Percentiles rank a stretch among this genome's conserved stretches.
Evolutionary conservation across 164 flowering plant species (phyloP).

Genomic region (Echeveria elegans): DNA sequence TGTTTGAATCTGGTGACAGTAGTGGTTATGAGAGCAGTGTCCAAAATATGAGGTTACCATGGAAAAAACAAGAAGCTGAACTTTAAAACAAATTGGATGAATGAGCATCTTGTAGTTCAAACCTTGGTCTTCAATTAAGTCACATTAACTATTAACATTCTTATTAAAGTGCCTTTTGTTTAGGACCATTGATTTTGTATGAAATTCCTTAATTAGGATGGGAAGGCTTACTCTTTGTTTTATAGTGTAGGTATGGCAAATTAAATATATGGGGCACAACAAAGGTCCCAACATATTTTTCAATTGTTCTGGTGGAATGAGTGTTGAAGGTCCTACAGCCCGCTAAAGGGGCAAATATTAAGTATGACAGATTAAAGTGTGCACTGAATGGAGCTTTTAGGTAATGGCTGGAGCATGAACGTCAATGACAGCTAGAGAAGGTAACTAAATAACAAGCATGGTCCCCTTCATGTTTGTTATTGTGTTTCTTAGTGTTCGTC

Average conservation of each 20-base stretch:
- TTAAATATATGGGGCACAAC: neutral
- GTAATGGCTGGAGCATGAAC: conserved; percentile 3
- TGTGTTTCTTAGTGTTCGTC: neutral
- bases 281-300: conserved; percentile 1
- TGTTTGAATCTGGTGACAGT: conserved; percentile 62
- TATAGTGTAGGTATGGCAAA: neutral
- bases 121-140: neutral
- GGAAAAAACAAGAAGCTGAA: conserved; percentile 36
- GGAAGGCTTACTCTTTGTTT: neutral
- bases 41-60: conserved; percentile 27
- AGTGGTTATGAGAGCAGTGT: conserved; percentile 65
- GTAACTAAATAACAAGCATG: conserved; percentile 5
- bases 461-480: neutral
- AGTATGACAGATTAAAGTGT: neutral
- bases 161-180: neutral
- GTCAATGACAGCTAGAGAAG: conserved; percentile 4
- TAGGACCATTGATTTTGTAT: neutral
- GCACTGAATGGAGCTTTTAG: conserved; percentile 1
- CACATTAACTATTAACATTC: neutral
- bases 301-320: neutral
- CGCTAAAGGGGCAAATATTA: neutral
- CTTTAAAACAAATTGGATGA: conserved; percentile 15
- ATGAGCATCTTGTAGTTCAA: conserved; percentile 5
- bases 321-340: neutral
- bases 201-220: neutral